These are phyloP conservation scores for Zymoseptoria crescenta DNA, from an alignment of 2,329 filamentous ascomycete species.

Conservation along the genomic window DNA sequence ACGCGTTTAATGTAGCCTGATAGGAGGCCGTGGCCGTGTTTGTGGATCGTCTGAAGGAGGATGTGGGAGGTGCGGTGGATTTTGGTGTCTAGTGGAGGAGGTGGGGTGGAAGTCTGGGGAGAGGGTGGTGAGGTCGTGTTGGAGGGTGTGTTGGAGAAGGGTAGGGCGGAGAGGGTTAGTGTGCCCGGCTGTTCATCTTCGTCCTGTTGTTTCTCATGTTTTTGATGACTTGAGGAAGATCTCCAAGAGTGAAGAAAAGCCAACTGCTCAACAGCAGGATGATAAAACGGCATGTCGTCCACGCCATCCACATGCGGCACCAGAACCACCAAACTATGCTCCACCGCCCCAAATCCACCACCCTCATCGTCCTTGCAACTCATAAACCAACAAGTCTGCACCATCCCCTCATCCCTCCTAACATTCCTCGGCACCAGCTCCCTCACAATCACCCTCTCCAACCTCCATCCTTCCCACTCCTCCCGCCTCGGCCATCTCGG, in stretches of 20 bases:
- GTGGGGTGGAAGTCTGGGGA: constrained; percentile 34
- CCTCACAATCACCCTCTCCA: constrained; percentile 62
- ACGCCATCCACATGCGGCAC: constrained; percentile 60
- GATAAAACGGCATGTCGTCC: constrained; percentile 74
- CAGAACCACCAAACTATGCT: constrained; percentile 61
- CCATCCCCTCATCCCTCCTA: constrained; percentile 62
- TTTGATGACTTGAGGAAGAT: constrained; percentile 2
- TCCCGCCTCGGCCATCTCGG: constrained; percentile 8
- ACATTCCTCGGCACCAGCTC: constrained; percentile 76
- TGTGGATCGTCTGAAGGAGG: constrained; percentile 60
- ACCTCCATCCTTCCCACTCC: constrained; percentile 28
- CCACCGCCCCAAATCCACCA: constrained; percentile 8
- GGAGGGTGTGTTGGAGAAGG: constrained; percentile 9
- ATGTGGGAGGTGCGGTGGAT: constrained; percentile 61
- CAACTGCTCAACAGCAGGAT: constrained; percentile 66
- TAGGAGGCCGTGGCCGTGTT: constrained; percentile 60
- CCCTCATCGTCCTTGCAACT: constrained; percentile 23
- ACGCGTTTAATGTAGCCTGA: constrained; percentile 72
- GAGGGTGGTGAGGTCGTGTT: no score
- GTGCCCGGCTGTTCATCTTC: not conserved
- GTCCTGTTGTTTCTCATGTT: no score
- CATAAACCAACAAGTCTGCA: constrained; percentile 75
- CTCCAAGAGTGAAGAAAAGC: constrained; percentile 68
- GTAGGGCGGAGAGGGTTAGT: constrained; percentile 11
- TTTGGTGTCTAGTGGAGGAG: constrained; percentile 40